A percentile compares a stretch with the other conserved stretches of the same genome.
phyloP scores from a whole-genome alignment of 2,329 filamentous ascomycete genomes.

The Exophiala mesophila region DNA sequence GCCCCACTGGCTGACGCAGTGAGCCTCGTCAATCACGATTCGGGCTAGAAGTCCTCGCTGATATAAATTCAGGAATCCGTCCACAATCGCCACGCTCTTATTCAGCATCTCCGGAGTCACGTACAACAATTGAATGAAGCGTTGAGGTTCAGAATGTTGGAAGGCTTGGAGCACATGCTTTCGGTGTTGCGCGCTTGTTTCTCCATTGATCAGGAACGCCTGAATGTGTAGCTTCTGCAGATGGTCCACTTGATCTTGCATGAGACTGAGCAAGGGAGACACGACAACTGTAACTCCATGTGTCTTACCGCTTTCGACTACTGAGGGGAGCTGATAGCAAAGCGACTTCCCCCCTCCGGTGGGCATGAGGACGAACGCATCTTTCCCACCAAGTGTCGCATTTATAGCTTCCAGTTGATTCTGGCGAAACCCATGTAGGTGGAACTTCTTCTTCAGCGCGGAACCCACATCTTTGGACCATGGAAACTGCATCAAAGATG shows the following conservation, averaged over 20 bases:
- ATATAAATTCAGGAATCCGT: slow-evolving; percentile 64
- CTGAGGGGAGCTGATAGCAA: slow-evolving; percentile 90
- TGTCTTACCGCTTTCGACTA: slow-evolving; percentile 75
- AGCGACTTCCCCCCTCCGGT: slow-evolving; percentile 95
- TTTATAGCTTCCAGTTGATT: slow-evolving; percentile 97
- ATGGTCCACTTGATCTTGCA: slow-evolving; percentile 94
- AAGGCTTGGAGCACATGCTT: slow-evolving; percentile 62
- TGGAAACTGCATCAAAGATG: slow-evolving; percentile 54
- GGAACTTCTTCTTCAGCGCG: slow-evolving; percentile 77
- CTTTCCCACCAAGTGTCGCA: slow-evolving; percentile 77
- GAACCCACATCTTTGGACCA: slow-evolving; percentile 85
- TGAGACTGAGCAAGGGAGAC: slow-evolving; percentile 89
- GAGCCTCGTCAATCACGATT: slow-evolving; percentile 96
- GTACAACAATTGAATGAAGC: slow-evolving; percentile 80
- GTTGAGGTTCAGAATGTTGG: slow-evolving; percentile 60
- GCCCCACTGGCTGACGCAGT: slow-evolving; percentile 98
- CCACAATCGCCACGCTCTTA: slow-evolving; percentile 67
- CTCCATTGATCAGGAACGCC: slow-evolving; percentile 76
- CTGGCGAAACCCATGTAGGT: slow-evolving; percentile 77
- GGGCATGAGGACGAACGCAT: slow-evolving; percentile 95
- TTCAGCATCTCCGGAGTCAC: slow-evolving; percentile 96
- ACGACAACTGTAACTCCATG: slow-evolving; percentile 85
- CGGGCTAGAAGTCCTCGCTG: slow-evolving; percentile 69
- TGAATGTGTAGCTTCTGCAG: slow-evolving; percentile 69
- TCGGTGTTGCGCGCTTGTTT: slow-evolving; percentile 60